Percentiles rank a stretch among this genome's conserved stretches.
These are phyloP conservation scores for Ceratocystiopsis sp. DNA, from an alignment of 2,329 filamentous ascomycete genomes.

Conservation along the genomic window DNA sequence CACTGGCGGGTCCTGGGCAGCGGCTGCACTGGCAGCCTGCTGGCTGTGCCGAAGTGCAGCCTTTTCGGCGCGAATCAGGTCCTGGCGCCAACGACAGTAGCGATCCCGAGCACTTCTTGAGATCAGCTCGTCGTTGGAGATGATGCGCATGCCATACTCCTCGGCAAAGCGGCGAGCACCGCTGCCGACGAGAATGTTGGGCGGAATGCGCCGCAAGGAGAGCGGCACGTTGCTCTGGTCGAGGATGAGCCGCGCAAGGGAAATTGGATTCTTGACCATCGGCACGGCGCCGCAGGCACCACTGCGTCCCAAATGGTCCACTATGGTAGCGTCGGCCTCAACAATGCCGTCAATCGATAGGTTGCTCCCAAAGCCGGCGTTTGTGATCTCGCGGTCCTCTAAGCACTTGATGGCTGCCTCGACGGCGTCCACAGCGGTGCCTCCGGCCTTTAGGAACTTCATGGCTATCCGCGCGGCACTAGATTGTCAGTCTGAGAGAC, in stretches of 20 bases:
- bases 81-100: slow-evolving; percentile 61
- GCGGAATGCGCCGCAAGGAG: slow-evolving; percentile 77
- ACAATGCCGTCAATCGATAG: slow-evolving; percentile 78
- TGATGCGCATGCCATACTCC: slow-evolving; percentile 55
- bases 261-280: slow-evolving; percentile 84
- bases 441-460: slow-evolving; percentile 61
- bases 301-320: slow-evolving; percentile 80
- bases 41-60: slow-evolving; percentile 5
- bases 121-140: slow-evolving; percentile 63
- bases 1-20: neutral
- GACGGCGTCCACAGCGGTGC: slow-evolving; percentile 70
- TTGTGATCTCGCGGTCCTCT: slow-evolving; percentile 91
- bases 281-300: slow-evolving; percentile 84
- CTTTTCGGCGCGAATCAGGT: slow-evolving; percentile 34
- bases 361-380: slow-evolving; percentile 92
- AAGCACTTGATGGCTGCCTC: slow-evolving; percentile 76
- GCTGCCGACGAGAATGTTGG: slow-evolving; percentile 74
- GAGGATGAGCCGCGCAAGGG: slow-evolving; percentile 66
- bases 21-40: neutral
- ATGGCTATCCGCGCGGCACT: slow-evolving; percentile 78
- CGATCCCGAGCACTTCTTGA: slow-evolving; percentile 64
- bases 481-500: neutral
- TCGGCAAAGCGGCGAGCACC: slow-evolving; percentile 78
- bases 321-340: slow-evolving; percentile 85
- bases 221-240: slow-evolving; percentile 59